Percentiles rank a stretch among this genome's conserved stretches.
phyloP scores from a whole-genome alignment of 2,329 filamentous ascomycete genomes.

The Botrytis squamosa region DNA sequence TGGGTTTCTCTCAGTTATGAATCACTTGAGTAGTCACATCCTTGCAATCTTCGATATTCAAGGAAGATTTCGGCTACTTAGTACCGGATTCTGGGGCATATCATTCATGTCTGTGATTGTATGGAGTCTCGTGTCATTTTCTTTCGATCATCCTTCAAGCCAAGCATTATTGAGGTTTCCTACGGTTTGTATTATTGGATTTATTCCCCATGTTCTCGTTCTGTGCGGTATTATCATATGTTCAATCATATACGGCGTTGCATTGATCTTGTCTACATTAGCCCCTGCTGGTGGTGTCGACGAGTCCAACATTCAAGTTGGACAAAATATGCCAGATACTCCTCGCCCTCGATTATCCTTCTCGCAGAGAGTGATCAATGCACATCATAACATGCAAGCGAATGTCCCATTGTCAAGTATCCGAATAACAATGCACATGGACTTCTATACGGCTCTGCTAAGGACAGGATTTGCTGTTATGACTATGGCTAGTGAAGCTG shows the following conservation, averaged over 20 bases:
- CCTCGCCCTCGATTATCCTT: conserved; percentile 44
- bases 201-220: conserved; percentile 90
- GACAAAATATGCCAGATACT: conserved; percentile 33
- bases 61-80: conserved; percentile 75
- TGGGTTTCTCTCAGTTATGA: conserved; percentile 83
- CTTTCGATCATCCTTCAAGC: conserved; percentile 56
- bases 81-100: conserved; percentile 84
- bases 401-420: conserved; percentile 82
- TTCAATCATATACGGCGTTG: conserved; percentile 71
- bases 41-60: conserved; percentile 80
- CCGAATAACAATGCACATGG: conserved; percentile 80
- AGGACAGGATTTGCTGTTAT: conserved; percentile 84
- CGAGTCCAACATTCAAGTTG: conserved; percentile 37
- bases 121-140: conserved; percentile 68
- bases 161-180: conserved; percentile 81
- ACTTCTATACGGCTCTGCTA: conserved; percentile 90
- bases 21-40: conserved; percentile 80
- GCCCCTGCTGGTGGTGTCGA: conserved; percentile 43
- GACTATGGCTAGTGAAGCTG: conserved; percentile 91
- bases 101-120: conserved; percentile 86
- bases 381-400: conserved; percentile 88
- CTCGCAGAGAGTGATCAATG: conserved; percentile 62
- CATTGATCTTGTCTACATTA: conserved; percentile 72
- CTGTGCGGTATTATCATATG: conserved; percentile 76
- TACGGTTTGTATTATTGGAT: conserved; percentile 91